Percentiles rank a stretch among this genome's conserved stretches.
Evolutionary conservation across 2,329 filamentous ascomycete species (phyloP).

Genomic region (Microsporum ferrugineum): DNA sequence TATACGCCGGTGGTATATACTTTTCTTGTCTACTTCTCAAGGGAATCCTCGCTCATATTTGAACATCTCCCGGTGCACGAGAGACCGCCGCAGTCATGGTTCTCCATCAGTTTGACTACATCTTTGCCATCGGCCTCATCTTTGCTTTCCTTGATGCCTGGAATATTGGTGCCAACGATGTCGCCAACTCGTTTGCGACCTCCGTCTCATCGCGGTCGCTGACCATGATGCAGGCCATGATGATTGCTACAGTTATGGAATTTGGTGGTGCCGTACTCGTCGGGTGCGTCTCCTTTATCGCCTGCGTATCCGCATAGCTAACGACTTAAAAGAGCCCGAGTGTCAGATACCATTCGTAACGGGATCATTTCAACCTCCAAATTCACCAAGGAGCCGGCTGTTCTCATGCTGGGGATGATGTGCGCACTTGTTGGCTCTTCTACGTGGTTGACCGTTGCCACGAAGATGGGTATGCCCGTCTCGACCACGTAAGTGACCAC

Average conservation of each 20-base stretch:
- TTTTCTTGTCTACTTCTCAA: not conserved
- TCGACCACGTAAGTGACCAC: conserved; percentile 23
- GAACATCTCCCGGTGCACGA: not conserved
- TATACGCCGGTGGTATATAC: not conserved
- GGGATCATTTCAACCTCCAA: conserved; percentile 32
- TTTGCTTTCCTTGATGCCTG: conserved; percentile 28
- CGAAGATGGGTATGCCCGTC: conserved; percentile 29
- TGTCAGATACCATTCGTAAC: conserved; percentile 36
- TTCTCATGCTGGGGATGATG: conserved; percentile 32
- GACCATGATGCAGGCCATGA: conserved; percentile 42
- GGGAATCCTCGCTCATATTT: not conserved
- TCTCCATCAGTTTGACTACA: conserved; percentile 28
- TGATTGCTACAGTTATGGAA: conserved; percentile 40
- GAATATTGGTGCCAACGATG: conserved; percentile 38
- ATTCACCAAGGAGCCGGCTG: conserved; percentile 27
- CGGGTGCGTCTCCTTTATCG: conserved; percentile 21
- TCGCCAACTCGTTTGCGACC: conserved; percentile 45
- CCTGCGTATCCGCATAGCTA: not conserved
- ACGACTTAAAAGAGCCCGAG: conserved; percentile 20
- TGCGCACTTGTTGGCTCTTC: conserved; percentile 28
- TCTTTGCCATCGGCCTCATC: conserved; percentile 31
- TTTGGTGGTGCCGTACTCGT: conserved; percentile 44
- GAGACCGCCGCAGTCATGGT: conserved; percentile 3
- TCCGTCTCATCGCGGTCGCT: conserved; percentile 42
- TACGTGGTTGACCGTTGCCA: conserved; percentile 29